These are phyloP conservation scores for Xylaria castorea DNA, from an alignment of 495 filamentous ascomycete species.

Conservation along the genomic window DNA sequence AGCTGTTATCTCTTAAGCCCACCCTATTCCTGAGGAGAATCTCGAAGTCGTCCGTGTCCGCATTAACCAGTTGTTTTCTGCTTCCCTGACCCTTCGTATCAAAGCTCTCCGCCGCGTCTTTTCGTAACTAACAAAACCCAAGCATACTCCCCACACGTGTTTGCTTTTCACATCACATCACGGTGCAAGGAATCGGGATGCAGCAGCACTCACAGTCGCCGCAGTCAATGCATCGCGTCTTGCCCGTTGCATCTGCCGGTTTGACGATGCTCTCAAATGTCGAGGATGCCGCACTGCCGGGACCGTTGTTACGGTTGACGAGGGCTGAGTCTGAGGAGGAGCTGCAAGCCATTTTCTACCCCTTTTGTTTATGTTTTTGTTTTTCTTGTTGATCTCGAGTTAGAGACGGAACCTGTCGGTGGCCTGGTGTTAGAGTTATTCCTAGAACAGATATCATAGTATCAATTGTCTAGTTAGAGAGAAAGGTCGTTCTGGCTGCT, in stretches of 20 bases:
- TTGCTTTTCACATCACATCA: slow-evolving; percentile 43
- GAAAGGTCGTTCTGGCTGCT: background rate
- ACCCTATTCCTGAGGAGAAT: no score
- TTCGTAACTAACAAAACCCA: background rate
- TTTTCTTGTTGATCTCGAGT: background rate
- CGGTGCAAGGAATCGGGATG: slow-evolving; percentile 52
- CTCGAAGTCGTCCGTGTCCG: no score
- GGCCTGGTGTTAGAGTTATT: background rate
- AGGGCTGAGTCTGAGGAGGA: slow-evolving; percentile 35
- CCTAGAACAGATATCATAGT: background rate
- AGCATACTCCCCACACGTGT: background rate
- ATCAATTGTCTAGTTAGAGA: background rate
- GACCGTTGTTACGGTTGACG: slow-evolving; percentile 44
- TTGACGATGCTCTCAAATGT: slow-evolving; percentile 53
- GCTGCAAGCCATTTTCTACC: slow-evolving; percentile 36
- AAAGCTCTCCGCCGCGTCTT: background rate
- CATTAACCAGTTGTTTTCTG: background rate
- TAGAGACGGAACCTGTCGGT: background rate
- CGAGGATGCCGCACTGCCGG: slow-evolving; percentile 47
- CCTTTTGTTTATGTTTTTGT: background rate
- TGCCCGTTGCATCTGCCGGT: slow-evolving; percentile 42
- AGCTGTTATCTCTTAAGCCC: no score
- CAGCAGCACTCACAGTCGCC: slow-evolving; percentile 56
- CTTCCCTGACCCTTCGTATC: background rate
- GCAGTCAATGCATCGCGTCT: slow-evolving; percentile 54